Percentiles rank a stretch among this genome's conserved stretches.
Evolutionary conservation across 2,329 filamentous ascomycete genomes (phyloP).

Genomic region (Truncatella angustata): DNA sequence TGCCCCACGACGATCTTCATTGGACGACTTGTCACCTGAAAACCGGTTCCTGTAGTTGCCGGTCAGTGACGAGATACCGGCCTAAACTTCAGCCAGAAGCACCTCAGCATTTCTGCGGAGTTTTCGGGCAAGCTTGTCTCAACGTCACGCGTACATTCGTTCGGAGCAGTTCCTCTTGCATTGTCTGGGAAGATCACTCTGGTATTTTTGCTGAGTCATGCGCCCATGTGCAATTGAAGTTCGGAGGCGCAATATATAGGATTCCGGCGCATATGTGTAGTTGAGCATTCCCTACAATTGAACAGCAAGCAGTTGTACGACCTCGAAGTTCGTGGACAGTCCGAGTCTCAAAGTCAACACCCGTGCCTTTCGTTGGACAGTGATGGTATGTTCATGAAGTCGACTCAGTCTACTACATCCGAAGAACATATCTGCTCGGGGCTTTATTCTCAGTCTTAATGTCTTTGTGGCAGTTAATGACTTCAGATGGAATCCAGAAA

Average conservation of each 20-base stretch:
- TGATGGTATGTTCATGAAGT: too few relatives aligned
- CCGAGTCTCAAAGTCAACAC: too few relatives aligned
- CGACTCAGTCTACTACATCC: background rate
- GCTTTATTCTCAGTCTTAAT: background rate
- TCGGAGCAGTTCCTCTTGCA: background rate
- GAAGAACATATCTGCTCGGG: background rate
- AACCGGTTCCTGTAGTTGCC: slow-evolving; percentile 1
- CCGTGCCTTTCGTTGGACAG: too few relatives aligned
- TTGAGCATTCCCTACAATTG: too few relatives aligned
- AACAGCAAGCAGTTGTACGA: too few relatives aligned
- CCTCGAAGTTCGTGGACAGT: too few relatives aligned
- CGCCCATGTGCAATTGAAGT: too few relatives aligned
- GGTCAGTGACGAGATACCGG: slow-evolving; percentile 1
- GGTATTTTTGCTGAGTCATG: too few relatives aligned
- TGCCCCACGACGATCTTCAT: slow-evolving; percentile 3
- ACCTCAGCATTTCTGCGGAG: background rate
- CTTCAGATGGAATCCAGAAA: slow-evolving; percentile 23
- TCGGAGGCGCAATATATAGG: too few relatives aligned
- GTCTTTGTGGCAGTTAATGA: background rate
- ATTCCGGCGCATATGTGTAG: too few relatives aligned
- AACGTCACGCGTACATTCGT: background rate
- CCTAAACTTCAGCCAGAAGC: background rate
- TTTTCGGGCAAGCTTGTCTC: background rate
- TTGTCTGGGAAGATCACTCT: too few relatives aligned
- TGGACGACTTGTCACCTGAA: background rate